A percentile compares a stretch with the other conserved stretches of the same genome.
Evolutionary conservation across 495 filamentous ascomycete genomes (phyloP).

Genomic region (Penicillium macrosclerotiorum): DNA sequence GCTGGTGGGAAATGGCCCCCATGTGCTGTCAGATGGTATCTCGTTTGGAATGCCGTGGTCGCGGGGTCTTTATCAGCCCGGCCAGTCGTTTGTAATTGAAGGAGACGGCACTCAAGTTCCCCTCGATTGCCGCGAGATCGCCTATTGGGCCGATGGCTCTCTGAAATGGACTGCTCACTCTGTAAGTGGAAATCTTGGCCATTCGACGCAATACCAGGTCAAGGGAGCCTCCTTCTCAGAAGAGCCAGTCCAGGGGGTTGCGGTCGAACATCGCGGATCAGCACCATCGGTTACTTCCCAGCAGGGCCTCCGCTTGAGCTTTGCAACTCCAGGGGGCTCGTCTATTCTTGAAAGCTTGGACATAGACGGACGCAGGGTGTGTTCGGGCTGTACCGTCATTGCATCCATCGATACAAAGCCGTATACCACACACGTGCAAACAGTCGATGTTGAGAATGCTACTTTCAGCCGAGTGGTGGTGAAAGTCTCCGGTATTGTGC

Average conservation of each 20-base stretch:
- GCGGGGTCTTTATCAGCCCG: slow-evolving; percentile 10
- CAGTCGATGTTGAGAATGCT: slow-evolving; percentile 11
- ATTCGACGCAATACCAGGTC: slow-evolving; percentile 10
- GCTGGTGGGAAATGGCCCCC: slow-evolving; percentile 12
- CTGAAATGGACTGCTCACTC: slow-evolving; percentile 20
- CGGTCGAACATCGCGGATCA: not conserved
- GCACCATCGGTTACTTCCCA: not conserved
- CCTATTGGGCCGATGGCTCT: slow-evolving; percentile 21
- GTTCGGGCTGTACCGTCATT: slow-evolving; percentile 11
- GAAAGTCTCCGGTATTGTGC: slow-evolving; percentile 11
- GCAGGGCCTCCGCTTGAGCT: slow-evolving; percentile 7
- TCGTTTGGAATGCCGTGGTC: slow-evolving; percentile 25
- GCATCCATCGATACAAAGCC: slow-evolving; percentile 12
- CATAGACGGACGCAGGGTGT: slow-evolving; percentile 5
- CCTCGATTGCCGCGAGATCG: slow-evolving; percentile 21
- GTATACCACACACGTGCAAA: slow-evolving; percentile 4
- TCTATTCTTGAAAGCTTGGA: slow-evolving; percentile 8
- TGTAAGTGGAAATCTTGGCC: slow-evolving; percentile 9
- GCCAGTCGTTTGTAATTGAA: slow-evolving; percentile 18
- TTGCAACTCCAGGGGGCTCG: slow-evolving; percentile 3
- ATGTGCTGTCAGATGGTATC: slow-evolving; percentile 10
- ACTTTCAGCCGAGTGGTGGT: slow-evolving; percentile 10
- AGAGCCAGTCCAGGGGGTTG: not conserved
- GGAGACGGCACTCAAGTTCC: slow-evolving; percentile 6
- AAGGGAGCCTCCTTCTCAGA: not conserved